A percentile compares a stretch with the other conserved stretches of the same genome.
phyloP scores from a whole-genome alignment of 1,284 basidiomycete species.

The Pholiota adiposa region DNA sequence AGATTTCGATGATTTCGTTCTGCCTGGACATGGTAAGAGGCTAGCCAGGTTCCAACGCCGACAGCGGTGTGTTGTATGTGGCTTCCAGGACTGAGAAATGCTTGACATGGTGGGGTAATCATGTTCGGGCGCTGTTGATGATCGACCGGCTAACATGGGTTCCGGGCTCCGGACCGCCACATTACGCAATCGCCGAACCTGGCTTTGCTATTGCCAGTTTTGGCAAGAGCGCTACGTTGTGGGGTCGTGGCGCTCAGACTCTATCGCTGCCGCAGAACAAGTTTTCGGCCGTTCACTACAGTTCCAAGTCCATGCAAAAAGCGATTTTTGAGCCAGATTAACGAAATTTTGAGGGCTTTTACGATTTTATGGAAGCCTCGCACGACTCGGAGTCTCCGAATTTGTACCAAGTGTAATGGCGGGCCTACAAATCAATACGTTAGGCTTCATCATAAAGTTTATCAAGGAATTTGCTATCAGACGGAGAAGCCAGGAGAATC shows the following conservation, averaged over 20 bases:
- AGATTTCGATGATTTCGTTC: neutral
- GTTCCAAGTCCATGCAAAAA: too few species aligned
- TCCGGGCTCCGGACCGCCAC: slow-evolving; percentile 1
- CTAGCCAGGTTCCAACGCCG: neutral
- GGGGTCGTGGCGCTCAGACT: neutral
- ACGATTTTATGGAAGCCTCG: too few species aligned
- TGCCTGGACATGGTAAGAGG: neutral
- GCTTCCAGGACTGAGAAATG: neutral
- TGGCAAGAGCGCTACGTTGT: neutral
- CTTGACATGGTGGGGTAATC: neutral
- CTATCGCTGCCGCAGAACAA: too few species aligned
- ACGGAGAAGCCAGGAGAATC: neutral
- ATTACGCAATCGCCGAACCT: neutral
- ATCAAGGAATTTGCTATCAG: neutral
- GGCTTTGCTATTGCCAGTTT: neutral
- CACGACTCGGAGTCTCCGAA: too few species aligned
- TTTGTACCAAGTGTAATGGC: too few species aligned
- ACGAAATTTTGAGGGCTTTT: too few species aligned
- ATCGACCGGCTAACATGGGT: neutral
- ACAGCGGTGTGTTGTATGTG: neutral
- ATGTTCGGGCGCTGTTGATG: neutral
- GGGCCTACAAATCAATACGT: too few species aligned
- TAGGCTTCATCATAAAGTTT: neutral
- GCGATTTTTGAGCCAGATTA: too few species aligned
- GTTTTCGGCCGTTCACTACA: too few species aligned